Evolutionary conservation across 2,329 filamentous ascomycete species (phyloP).

Genomic region (Neonectria magnoliae): DNA sequence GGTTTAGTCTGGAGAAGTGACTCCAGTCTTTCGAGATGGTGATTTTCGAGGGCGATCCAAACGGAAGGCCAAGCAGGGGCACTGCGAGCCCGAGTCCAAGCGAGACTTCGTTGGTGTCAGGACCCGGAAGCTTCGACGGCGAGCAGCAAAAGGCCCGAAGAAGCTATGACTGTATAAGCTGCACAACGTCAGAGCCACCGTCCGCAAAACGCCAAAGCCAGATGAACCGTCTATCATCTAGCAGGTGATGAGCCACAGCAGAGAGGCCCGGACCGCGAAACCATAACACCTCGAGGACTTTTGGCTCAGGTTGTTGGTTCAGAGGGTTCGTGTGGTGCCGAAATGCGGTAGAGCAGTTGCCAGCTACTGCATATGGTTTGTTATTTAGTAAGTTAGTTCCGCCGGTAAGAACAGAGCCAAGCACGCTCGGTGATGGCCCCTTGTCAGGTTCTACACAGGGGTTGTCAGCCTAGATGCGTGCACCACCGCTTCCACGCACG

Average conservation of each 20-base stretch:
- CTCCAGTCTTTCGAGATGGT: conserved; percentile 25
- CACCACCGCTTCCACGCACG: conserved; percentile 7
- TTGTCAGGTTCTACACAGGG: background rate
- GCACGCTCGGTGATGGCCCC: conserved; percentile 1
- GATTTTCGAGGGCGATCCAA: conserved; percentile 28
- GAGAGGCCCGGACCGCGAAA: background rate
- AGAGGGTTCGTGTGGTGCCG: background rate
- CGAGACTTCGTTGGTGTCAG: conserved; percentile 15
- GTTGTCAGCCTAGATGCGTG: background rate
- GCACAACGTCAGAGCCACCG: background rate
- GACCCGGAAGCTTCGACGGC: conserved; percentile 7
- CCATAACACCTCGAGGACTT: conserved; percentile 7
- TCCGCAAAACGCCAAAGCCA: background rate
- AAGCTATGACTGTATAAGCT: background rate
- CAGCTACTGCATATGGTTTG: background rate
- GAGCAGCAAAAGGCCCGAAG: conserved; percentile 24
- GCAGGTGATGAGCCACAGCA: background rate
- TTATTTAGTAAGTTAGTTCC: background rate
- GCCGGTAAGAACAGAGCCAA: background rate
- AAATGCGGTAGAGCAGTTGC: background rate
- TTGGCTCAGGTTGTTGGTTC: background rate
- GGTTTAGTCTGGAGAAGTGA: conserved; percentile 22
- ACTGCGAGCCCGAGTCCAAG: conserved; percentile 11
- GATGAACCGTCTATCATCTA: background rate
- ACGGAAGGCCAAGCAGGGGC: conserved; percentile 14